Evolutionary conservation across 2,329 filamentous ascomycete genomes (phyloP), one percentile per base, ranked within the genome.

Genomic region (Meredithiella fracta): DNA sequence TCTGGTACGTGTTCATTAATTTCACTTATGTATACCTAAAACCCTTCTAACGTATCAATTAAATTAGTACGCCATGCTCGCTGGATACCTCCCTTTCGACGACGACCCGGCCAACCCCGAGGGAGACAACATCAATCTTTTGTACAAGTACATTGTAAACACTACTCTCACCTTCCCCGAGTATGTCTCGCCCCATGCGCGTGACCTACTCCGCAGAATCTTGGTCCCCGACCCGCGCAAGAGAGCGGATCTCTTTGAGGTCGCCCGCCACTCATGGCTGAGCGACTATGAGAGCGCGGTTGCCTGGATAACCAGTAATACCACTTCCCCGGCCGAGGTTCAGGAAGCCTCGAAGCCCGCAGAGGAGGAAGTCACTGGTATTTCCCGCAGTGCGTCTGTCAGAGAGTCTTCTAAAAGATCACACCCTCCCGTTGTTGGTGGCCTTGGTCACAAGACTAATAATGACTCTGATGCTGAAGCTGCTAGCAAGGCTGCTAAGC

Each of bases 141-240:
- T 98, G 26, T 98, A 98, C 77, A 97, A 97, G 72, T 98, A 98
- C 70, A 98, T 98, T 63, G 91, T 96, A 59, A 94, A 88, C 56
- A 98, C 92, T 1, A 90, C 91, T 37, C 78, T 98, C 44, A 97
- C 91, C 3, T 98, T 98, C 67, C 92, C 92, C 60, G 92, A 98
- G 81, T 97, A 97, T 67, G 92, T 98, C 62, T 95, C 92, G 6
- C 92, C 92, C 6, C 92, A 98, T 68, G 91, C 92, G 22, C 80
- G 92, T 64, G 92, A 98, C 68, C 77, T 98, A 0, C 74, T 98
- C 50, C 83, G 92, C 59, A 82, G 92, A 54, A 98, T 98, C 59
- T 77, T 98, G 47, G 92, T 98, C 0, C 91, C 92, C 4, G 92
- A 97, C 67, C 92, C 92, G 53, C 79, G 92, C 61, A 94, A 94